Evolutionary conservation across 2,329 filamentous ascomycete species (phyloP).

Genomic region (Beauveria varroae): DNA sequence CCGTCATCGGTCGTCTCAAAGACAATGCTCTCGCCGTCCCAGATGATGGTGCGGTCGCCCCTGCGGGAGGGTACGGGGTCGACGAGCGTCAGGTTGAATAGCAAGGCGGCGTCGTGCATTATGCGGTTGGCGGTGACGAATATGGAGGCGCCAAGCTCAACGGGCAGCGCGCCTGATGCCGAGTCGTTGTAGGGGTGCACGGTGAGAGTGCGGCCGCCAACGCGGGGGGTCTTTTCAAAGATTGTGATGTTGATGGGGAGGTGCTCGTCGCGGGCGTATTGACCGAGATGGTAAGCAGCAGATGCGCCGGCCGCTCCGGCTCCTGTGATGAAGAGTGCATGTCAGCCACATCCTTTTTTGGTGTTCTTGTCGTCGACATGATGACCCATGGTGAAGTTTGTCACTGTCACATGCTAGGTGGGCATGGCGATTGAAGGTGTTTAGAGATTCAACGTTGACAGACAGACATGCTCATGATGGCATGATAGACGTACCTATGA

Average conservation of each 20-base stretch:
- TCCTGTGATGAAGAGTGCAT: constrained; percentile 41
- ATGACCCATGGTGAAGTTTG: background rate
- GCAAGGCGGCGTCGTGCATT: constrained; percentile 62
- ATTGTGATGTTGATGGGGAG: constrained; percentile 71
- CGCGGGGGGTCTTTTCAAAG: constrained; percentile 69
- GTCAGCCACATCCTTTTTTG: background rate
- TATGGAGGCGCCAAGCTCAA: constrained; percentile 87
- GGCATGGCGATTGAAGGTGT: background rate
- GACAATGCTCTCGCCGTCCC: constrained; percentile 73
- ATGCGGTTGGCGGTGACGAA: constrained; percentile 84
- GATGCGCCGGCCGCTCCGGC: constrained; percentile 86
- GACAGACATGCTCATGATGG: no score
- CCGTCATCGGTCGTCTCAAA: constrained; percentile 53
- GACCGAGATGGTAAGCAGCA: constrained; percentile 71
- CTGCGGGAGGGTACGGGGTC: constrained; percentile 36
- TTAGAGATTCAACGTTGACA: background rate
- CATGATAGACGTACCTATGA: constrained; percentile 25
- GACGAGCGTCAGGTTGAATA: constrained; percentile 61
- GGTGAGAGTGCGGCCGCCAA: constrained; percentile 84
- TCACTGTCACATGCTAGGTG: background rate
- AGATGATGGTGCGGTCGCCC: constrained; percentile 63
- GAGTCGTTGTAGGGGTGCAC: constrained; percentile 67
- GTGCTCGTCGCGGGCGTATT: constrained; percentile 56
- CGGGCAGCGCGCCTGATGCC: constrained; percentile 42
- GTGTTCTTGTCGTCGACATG: background rate